Evolutionary conservation across 2,329 filamentous ascomycete genomes (phyloP).

Genomic region (Phyllosticta citrichinensis): DNA sequence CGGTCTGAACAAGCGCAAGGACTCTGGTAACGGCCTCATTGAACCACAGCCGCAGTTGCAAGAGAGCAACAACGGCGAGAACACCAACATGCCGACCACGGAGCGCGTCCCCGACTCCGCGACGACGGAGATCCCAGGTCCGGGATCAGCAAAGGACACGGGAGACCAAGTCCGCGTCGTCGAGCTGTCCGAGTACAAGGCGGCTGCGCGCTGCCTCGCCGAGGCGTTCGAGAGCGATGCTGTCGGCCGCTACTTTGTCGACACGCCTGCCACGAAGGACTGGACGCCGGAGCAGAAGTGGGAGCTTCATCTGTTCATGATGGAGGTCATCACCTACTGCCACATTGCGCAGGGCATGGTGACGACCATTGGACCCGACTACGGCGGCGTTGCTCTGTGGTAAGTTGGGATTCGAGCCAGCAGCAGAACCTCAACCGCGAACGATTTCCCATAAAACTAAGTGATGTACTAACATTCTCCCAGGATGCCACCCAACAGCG

Average conservation of each 20-base stretch:
- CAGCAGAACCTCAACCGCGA: too few relatives aligned
- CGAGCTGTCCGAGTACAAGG: constrained; percentile 56
- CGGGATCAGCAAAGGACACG: constrained; percentile 16
- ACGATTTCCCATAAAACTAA: neutral
- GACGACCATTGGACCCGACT: constrained; percentile 63
- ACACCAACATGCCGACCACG: constrained; percentile 12
- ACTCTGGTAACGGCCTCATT: constrained; percentile 6
- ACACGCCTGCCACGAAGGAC: constrained; percentile 55
- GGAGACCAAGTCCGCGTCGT: constrained; percentile 50
- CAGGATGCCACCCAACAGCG: constrained; percentile 66
- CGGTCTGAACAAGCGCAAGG: constrained; percentile 23
- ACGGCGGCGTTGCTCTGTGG: constrained; percentile 72
- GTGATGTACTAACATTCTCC: neutral
- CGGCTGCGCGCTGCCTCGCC: constrained; percentile 61
- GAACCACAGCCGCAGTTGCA: neutral
- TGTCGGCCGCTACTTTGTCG: constrained; percentile 63
- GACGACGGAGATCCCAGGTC: constrained; percentile 13
- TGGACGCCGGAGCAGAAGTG: constrained; percentile 60
- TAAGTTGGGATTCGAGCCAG: constrained; percentile 33
- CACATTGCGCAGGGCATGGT: constrained; percentile 66
- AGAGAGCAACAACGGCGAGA: neutral
- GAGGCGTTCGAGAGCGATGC: constrained; percentile 70
- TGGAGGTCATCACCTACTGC: constrained; percentile 67
- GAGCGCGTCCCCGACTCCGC: constrained; percentile 20
- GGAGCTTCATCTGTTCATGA: constrained; percentile 65